Base-by-base conservation (phyloP, 441 rosid species). In the Capsella rubella region DNA sequence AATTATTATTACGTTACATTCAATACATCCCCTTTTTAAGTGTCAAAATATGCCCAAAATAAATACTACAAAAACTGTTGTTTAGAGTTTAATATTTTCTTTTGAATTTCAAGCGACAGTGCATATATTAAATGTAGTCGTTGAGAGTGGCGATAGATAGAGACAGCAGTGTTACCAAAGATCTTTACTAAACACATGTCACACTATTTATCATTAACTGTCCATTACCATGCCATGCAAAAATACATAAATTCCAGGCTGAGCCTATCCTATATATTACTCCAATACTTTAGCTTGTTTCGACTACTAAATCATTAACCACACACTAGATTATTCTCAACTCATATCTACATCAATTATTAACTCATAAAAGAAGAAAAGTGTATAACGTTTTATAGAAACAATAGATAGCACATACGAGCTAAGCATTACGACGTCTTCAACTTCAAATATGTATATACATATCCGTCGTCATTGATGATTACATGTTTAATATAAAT, bases 151-250 rank as follows among this genome's bases (percentile, higher is more conserved):
- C 11, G 49, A 46, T 25, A 6, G 58, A 39, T 32, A 12, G 69
- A 75, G 69, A 75, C 74, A 68, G 58, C 64, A 69, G 69, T 68
- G 79, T 68, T 68, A 68, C 43, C 68, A 64, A 64, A 64, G 68
- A 29, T 31, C 40, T 28, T 21, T 63, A 29, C 39, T 45, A 29
- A 63, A 15, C 67, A 63, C 67, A 45, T 45, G 54, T 29, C 67
- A 43, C 40, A 43, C 40, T 63, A 29, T 63, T 46, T 11, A 46
- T 45, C 15, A 46, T 46, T 45, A 28, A 63, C 67, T 45, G 54
- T 31, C 40, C 29, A 10, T 15, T 63, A 29, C 27, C 55, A 46
- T 46, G 16, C 54, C 31, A 46, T 4, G 15, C 15, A 64, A 31
- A 64, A 31, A 4, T 51, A 3, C 42, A 45, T 21, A 43, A 37